Percentiles rank a stretch among this genome's conserved stretches.
phyloP scores from a whole-genome alignment of 2,329 filamentous ascomycete genomes.

The Bipolaris bicolor region DNA sequence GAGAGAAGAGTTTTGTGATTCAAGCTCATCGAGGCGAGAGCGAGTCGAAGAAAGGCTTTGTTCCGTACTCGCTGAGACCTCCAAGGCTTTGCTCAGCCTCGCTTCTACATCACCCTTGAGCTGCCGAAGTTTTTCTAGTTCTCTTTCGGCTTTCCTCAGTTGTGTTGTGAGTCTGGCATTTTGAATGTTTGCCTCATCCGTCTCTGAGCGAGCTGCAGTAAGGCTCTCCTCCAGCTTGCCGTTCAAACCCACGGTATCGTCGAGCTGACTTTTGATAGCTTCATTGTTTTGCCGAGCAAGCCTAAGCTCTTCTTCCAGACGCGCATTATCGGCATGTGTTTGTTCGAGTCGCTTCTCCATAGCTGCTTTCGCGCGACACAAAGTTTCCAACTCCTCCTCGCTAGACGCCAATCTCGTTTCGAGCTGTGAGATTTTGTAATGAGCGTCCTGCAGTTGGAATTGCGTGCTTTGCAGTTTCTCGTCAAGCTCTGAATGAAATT shows the following conservation, averaged over 20 bases:
- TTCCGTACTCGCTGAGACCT: conserved; percentile 6
- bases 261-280: conserved; percentile 19
- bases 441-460: conserved; percentile 21
- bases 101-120: conserved; percentile 20
- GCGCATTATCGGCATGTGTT: conserved; percentile 15
- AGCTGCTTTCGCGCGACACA: conserved; percentile 21
- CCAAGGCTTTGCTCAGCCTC: conserved; percentile 13
- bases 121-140: conserved; percentile 24
- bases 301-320: conserved; percentile 30
- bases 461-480: conserved; percentile 21
- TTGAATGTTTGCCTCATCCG: conserved; percentile 21
- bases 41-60: conserved; percentile 18
- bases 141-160: conserved; percentile 13
- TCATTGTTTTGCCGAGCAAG: conserved; percentile 19
- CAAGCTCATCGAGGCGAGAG: conserved; percentile 15
- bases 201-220: conserved; percentile 15
- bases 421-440: conserved; percentile 18
- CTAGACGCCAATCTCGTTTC: conserved; percentile 16
- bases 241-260: conserved; percentile 12
- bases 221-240: conserved; percentile 28
- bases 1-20: conserved; percentile 14
- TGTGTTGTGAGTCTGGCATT: conserved; percentile 20
- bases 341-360: conserved; percentile 26
- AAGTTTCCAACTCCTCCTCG: conserved; percentile 27
- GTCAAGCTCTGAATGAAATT: conserved; percentile 23